A percentile compares a stretch with the other conserved stretches of the same genome.
Conservation (phyloP, 495 filamentous ascomycete species). For the Aspergillus sclerotioniger region DNA sequence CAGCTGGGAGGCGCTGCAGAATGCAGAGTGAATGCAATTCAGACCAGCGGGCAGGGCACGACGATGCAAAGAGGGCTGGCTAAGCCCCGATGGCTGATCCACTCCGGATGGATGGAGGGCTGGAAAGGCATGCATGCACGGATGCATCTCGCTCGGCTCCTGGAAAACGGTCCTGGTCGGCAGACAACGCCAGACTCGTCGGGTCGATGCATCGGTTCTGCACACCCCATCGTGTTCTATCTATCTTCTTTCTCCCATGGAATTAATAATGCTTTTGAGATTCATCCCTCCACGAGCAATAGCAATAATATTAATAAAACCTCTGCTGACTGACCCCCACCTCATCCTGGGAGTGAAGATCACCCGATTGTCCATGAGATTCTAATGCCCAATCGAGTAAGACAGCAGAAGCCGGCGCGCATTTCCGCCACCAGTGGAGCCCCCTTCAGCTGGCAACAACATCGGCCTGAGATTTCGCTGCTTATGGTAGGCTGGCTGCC, state of each 20-base stretch:
- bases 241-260: neutral
- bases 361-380: constrained; percentile 17
- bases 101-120: constrained; percentile 5
- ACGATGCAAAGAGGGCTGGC: constrained; percentile 6
- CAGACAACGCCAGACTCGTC: neutral
- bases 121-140: neutral
- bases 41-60: neutral
- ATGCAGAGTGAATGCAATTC: neutral
- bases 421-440: constrained; percentile 14
- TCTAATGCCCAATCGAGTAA: neutral
- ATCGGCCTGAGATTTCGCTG: neutral
- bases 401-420: constrained; percentile 3
- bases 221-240: neutral
- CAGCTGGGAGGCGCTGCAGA: neutral
- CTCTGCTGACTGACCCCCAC: constrained; percentile 11
- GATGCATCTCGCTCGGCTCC: constrained; percentile 9
- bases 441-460: constrained; percentile 13
- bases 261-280: no score
- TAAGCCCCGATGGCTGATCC: constrained; percentile 22
- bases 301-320: no score
- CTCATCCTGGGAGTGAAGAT: constrained; percentile 19
- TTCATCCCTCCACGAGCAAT: no score
- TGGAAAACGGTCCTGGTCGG: constrained; percentile 5
- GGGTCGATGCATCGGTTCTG: neutral
- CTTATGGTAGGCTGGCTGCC: neutral